Evolutionary conservation across 805 yeast species (phyloP), one percentile per base, ranked within the genome.

Genomic region (Yarrowia osloensis): DNA sequence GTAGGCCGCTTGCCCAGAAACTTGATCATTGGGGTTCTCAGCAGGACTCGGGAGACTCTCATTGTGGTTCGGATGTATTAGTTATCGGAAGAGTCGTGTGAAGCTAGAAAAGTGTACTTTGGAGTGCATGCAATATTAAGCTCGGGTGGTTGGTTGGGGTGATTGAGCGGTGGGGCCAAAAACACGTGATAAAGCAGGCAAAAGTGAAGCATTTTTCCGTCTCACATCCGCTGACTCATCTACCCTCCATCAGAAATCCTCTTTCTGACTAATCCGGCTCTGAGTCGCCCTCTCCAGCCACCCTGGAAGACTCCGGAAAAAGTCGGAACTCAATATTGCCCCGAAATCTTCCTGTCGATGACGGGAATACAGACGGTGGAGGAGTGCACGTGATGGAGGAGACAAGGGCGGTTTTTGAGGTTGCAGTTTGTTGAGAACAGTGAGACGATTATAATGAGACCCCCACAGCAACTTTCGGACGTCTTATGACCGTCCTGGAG

Each of bases 1-100:
- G 52, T 31, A 68, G 88, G 91, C 61, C 91, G 88, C 55, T 92
- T 92, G 47, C 98, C 97, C 55, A 91, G 84, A 75, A 94, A 94
- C 74, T 88, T 89, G 79, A 94, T 94, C 76, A 87, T 81, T 17
- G 96, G 97, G 26, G 77, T 73, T 67, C 78, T 73, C 55, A 72
- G 68, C 11, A 70, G 69, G 19, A 68, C 69, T 31, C 69, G 31
- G 24, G 80, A 63, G 35, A 74, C 65, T 55, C 77, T 73, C 80
- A 77, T 77, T 65, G 61, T 54, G 42, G 28, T 35, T 24, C 21
- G 17, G 61, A 33, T 62, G 62, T 49, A 46, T 29, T 29, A 33
- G 54, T 61, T 44, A 29, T 57, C 65, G 65, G 61, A 35, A 40
- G 63, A 40, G 49, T 55, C 29, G 46, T 28, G 49, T 57, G 63